phyloP scores from a whole-genome alignment of 805 yeast genomes.

The Saturnispora dispora region DNA sequence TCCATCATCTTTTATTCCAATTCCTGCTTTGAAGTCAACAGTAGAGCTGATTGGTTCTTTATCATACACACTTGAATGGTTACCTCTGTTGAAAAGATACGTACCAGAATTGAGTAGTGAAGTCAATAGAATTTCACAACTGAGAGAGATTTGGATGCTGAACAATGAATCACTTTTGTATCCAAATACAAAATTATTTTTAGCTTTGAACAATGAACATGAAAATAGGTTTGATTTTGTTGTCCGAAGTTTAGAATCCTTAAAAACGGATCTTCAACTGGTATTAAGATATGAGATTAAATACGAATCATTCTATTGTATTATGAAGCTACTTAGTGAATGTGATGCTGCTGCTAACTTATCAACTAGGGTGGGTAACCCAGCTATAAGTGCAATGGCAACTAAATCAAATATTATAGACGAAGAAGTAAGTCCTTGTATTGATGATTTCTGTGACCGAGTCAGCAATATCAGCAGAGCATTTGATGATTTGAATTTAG shows the following conservation, averaged over 20 bases:
- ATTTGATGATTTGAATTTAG: constrained; percentile 9
- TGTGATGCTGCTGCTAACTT: not conserved
- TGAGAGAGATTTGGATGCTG: constrained; percentile 26
- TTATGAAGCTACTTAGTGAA: constrained; percentile 3
- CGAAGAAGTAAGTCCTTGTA: constrained; percentile 12
- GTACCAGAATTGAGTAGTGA: constrained; percentile 14
- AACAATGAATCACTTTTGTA: not conserved
- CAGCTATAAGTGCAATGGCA: not conserved
- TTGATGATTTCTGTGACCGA: constrained; percentile 14
- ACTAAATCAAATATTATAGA: not conserved
- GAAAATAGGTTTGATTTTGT: constrained; percentile 31
- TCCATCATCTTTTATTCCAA: constrained; percentile 12
- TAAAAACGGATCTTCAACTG: constrained; percentile 33
- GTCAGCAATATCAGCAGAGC: constrained; percentile 10
- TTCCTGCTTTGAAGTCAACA: constrained; percentile 40
- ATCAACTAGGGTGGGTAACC: not conserved
- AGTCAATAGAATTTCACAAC: constrained; percentile 14
- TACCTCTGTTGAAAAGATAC: constrained; percentile 44
- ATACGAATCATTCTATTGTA: constrained; percentile 13
- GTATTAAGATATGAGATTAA: constrained; percentile 52
- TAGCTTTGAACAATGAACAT: constrained; percentile 24
- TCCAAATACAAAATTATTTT: constrained; percentile 9
- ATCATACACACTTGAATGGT: constrained; percentile 51
- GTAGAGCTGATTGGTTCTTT: constrained; percentile 46
- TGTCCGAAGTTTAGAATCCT: constrained; percentile 27